A percentile compares a stretch with the other conserved stretches of the same genome.
These are phyloP conservation scores for Agrostemma githago DNA, from an alignment of 148 eudicot genomes.

Conservation along the genomic window DNA sequence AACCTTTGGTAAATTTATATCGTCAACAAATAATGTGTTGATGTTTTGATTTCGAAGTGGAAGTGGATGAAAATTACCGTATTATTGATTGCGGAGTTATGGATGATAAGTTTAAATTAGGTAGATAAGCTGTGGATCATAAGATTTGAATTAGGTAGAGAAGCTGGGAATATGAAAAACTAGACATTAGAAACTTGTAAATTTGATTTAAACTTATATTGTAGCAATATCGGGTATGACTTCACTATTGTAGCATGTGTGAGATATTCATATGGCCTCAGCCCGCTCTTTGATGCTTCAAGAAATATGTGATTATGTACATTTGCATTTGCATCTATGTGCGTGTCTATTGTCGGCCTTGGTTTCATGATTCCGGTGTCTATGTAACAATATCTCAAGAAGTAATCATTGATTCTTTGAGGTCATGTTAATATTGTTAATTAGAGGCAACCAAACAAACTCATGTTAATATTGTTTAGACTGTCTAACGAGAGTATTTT, in stretches of 20 bases:
- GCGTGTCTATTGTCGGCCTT: not conserved
- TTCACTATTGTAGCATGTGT: not conserved
- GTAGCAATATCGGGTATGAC: not conserved
- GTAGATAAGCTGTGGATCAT: not conserved
- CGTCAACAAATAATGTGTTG: not conserved
- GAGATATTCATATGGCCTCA: not conserved
- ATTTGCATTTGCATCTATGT: not conserved
- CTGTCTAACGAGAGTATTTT: too few relatives aligned
- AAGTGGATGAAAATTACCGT: too few relatives aligned
- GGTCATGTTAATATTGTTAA: too few relatives aligned
- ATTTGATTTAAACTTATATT: too few relatives aligned
- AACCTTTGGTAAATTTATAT: constrained; percentile 41
- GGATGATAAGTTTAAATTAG: not conserved
- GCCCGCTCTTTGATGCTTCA: not conserved
- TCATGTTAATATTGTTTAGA: too few relatives aligned
- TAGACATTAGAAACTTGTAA: too few relatives aligned
- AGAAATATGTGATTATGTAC: not conserved
- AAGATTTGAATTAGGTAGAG: too few relatives aligned
- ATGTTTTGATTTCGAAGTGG: not conserved
- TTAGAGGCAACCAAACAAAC: too few relatives aligned
- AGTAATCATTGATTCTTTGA: constrained; percentile 23
- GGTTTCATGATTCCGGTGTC: not conserved
- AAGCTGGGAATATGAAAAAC: too few relatives aligned
- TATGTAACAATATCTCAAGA: not conserved
- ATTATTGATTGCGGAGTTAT: not conserved